Conservation (phyloP, 192 early-diverging fungal species). For the Podila minutissima region DNA sequence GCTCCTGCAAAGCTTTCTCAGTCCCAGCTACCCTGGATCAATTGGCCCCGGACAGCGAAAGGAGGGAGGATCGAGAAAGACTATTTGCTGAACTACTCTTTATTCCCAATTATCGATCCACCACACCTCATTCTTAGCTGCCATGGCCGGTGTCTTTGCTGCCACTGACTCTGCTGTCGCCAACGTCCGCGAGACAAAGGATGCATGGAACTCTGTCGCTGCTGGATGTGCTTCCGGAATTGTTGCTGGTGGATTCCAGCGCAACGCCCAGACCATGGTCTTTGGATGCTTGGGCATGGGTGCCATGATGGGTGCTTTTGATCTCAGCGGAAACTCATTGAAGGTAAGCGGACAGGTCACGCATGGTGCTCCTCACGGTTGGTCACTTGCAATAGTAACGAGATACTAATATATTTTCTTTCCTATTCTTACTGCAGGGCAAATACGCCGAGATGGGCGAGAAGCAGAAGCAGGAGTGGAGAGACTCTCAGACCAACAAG, state of each 20-base stretch:
- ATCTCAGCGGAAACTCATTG: conserved; percentile 66
- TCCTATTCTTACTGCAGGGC: conserved; percentile 26
- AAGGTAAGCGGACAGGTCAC: conserved; percentile 41
- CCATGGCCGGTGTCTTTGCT: conserved; percentile 83
- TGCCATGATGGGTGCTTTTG: conserved; percentile 72
- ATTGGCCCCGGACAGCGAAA: too few species aligned
- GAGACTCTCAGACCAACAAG: conserved; percentile 56
- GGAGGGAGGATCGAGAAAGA: too few species aligned
- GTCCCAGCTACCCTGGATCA: too few species aligned
- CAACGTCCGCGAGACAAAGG: conserved; percentile 72
- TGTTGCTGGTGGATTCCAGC: conserved; percentile 69
- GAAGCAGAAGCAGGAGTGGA: conserved; percentile 55
- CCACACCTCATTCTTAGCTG: conserved; percentile 53
- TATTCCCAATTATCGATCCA: too few species aligned
- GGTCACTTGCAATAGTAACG: too few species aligned
- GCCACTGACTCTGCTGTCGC: conserved; percentile 66
- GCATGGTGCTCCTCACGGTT: not conserved
- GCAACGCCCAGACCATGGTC: conserved; percentile 68
- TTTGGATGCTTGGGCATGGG: conserved; percentile 72
- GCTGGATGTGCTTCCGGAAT: conserved; percentile 80
- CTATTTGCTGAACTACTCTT: too few species aligned
- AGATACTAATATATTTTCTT: not conserved
- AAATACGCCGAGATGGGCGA: conserved; percentile 49
- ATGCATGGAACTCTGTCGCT: conserved; percentile 74
- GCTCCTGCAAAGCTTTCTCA: too few species aligned